A percentile compares a stretch with the other conserved stretches of the same genome.
Evolutionary conservation across 768 basidiomycete genomes (phyloP).

Genomic region (Leccinum olivaceopallidum): DNA sequence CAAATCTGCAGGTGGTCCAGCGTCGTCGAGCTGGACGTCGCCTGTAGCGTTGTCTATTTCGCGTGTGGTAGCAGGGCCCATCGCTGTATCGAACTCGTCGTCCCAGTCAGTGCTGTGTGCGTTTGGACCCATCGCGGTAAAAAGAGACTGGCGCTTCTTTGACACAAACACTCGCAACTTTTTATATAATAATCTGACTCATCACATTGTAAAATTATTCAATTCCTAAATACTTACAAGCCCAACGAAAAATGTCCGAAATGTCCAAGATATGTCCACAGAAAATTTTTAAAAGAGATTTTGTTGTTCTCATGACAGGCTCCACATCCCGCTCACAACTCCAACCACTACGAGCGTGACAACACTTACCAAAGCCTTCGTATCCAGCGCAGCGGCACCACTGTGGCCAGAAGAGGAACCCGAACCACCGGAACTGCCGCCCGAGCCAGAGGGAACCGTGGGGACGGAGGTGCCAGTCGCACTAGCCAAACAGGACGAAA

Average conservation of each 20-base stretch:
- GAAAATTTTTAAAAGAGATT: not conserved
- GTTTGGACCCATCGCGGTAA: constrained; percentile 26
- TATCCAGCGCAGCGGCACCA: constrained; percentile 28
- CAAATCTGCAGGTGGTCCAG: constrained; percentile 21
- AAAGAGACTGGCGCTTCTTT: not conserved
- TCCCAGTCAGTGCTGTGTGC: constrained; percentile 42
- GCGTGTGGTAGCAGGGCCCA: constrained; percentile 48
- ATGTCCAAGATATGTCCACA: not conserved
- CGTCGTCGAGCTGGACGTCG: constrained; percentile 37
- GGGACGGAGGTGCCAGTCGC: constrained; percentile 67
- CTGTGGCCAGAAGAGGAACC: constrained; percentile 21
- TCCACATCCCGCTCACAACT: constrained; percentile 45
- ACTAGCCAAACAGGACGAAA: constrained; percentile 65
- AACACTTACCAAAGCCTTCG: constrained; percentile 41
- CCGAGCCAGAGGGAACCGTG: constrained; percentile 25
- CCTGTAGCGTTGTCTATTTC: constrained; percentile 47
- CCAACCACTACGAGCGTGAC: constrained; percentile 36
- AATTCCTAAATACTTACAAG: constrained; percentile 1
- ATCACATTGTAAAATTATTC: not conserved
- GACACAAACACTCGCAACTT: not conserved
- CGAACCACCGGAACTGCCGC: constrained; percentile 20
- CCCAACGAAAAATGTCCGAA: not conserved
- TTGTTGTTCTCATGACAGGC: not conserved
- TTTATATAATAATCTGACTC: constrained; percentile 3
- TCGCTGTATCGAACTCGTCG: constrained; percentile 45